These are phyloP conservation scores for Porcisia hertigi DNA, from an alignment of 208 protist species.

Conservation along the genomic window DNA sequence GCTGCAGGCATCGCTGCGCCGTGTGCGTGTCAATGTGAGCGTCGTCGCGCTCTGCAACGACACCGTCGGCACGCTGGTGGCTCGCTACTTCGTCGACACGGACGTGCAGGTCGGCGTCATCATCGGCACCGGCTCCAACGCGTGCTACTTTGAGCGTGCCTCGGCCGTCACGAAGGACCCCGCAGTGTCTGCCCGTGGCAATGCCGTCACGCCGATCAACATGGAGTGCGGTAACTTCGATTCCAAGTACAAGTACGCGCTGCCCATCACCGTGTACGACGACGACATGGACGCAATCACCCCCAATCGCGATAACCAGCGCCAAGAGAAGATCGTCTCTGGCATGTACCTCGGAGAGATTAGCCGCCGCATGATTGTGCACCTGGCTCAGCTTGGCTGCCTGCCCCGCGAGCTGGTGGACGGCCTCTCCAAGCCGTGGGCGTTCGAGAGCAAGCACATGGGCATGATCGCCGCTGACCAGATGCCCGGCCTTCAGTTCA, in stretches of 20 bases:
- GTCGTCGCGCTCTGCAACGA: slow-evolving; percentile 92
- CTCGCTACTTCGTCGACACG: slow-evolving; percentile 69
- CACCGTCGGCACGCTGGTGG: slow-evolving; percentile 90
- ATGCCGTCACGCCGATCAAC: slow-evolving; percentile 74
- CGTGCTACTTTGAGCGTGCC: slow-evolving; percentile 88
- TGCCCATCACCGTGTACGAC: slow-evolving; percentile 80
- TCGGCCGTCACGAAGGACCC: slow-evolving; percentile 76
- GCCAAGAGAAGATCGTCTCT: slow-evolving; percentile 90
- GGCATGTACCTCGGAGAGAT: slow-evolving; percentile 93
- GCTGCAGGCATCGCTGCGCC: slow-evolving; percentile 70
- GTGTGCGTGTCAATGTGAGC: slow-evolving; percentile 65
- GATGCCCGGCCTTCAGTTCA: slow-evolving; percentile 75
- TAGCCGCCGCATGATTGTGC: slow-evolving; percentile 59
- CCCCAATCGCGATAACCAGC: slow-evolving; percentile 67
- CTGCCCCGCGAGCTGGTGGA: slow-evolving; percentile 46
- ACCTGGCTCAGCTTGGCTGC: slow-evolving; percentile 49
- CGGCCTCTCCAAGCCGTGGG: slow-evolving; percentile 45
- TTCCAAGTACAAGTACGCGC: slow-evolving; percentile 69
- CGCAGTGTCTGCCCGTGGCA: slow-evolving; percentile 45
- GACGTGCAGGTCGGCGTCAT: slow-evolving; percentile 83
- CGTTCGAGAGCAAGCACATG: slow-evolving; percentile 62
- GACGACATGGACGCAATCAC: slow-evolving; percentile 66
- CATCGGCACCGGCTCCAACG: slow-evolving; percentile 91
- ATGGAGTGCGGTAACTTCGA: slow-evolving; percentile 94
- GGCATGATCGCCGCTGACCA: slow-evolving; percentile 66